Evolutionary conservation across 2,329 filamentous ascomycete species (phyloP), one percentile per base, ranked within the genome.

Genomic region (Penicillium sp.): DNA sequence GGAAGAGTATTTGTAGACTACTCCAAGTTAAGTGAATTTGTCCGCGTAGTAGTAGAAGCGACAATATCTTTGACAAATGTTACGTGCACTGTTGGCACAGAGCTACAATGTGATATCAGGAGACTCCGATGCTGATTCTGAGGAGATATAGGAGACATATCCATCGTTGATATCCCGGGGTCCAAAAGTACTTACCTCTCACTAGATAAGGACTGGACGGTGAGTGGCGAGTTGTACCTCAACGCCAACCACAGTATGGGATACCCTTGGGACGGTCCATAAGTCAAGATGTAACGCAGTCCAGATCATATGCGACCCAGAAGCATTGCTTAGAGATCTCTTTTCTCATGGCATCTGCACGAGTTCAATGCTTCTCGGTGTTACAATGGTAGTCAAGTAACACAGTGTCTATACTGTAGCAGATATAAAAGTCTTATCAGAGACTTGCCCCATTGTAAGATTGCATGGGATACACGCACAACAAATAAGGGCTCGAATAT

Each of bases 381-480:
- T 62, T 71, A 39, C n/a, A n/a, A n/a, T n/a, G 66, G 48, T 73
- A 73, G n/a, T 70, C 72, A 27, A 73, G 68, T 70, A n/a, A 73
- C 64, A 45, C 69, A 73, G 43, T 72, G 70, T 3, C 72, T 65
- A 8, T 22, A 26, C 24, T 26, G 5, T n/a, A n/a, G 26, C 24
- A 31, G 24, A 57, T 3, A 31, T 11, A 31, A 31, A 31, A 5
- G 10, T 2, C 3, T 31, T 52, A 68, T 63, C 69, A 71, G 13
- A 70, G 56, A 45, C 61, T 68, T 31, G 60, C 59, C 21, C 69
- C 69, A 21, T 60, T 59, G 16, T 63, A 63, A 9, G 68, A 69
- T 44, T 65, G 44, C 68, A 26, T 63, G 14, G 63, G 68, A 52
- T 63, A 71, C 16, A 70, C 60, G 68, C 26, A 26, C 6, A 26